Percentiles rank a stretch among this genome's conserved stretches.
Conservation (phyloP, 2,329 filamentous ascomycete species). For the Scedosporium dehoogii region DNA sequence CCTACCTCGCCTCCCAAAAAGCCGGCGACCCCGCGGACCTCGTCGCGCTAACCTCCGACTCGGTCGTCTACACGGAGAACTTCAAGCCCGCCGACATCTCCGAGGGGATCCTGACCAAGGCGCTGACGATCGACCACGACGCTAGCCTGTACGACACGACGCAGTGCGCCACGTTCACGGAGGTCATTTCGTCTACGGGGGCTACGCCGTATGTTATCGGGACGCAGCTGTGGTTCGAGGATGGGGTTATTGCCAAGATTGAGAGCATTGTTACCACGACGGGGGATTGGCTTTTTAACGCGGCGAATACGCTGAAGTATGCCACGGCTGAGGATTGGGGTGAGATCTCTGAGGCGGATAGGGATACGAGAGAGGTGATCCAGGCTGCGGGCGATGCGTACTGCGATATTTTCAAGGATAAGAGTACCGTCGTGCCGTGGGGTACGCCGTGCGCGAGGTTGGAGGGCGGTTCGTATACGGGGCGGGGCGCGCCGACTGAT, state of each 20-base stretch:
- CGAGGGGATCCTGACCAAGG: slow-evolving; percentile 20
- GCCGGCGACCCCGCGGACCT: slow-evolving; percentile 12
- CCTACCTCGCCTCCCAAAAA: slow-evolving; percentile 15
- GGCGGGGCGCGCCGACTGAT: slow-evolving; percentile 17
- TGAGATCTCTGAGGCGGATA: slow-evolving; percentile 19
- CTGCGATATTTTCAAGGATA: slow-evolving; percentile 25
- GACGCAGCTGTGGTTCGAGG: slow-evolving; percentile 21
- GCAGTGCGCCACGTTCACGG: slow-evolving; percentile 26
- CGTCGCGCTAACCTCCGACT: slow-evolving; percentile 5
- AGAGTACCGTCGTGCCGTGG: slow-evolving; percentile 26
- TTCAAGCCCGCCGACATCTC: slow-evolving; percentile 19
- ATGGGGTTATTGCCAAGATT: slow-evolving; percentile 11
- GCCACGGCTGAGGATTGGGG: slow-evolving; percentile 23
- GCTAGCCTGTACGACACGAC: slow-evolving; percentile 25
- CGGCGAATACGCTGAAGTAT: slow-evolving; percentile 23
- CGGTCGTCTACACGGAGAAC: slow-evolving; percentile 21
- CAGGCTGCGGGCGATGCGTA: slow-evolving; percentile 27
- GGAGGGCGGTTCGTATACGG: slow-evolving; percentile 26
- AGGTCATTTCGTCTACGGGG: slow-evolving; percentile 19
- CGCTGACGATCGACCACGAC: slow-evolving; percentile 24
- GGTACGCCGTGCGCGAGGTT: slow-evolving; percentile 25
- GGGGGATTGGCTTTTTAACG: slow-evolving; percentile 29
- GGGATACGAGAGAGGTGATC: slow-evolving; percentile 22
- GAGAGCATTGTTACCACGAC: slow-evolving; percentile 22
- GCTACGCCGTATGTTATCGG: slow-evolving; percentile 26